A percentile compares a stretch with the other conserved stretches of the same genome.
These are phyloP conservation scores for Mycena haematopus DNA, from an alignment of 768 basidiomycete genomes.

Conservation along the genomic window DNA sequence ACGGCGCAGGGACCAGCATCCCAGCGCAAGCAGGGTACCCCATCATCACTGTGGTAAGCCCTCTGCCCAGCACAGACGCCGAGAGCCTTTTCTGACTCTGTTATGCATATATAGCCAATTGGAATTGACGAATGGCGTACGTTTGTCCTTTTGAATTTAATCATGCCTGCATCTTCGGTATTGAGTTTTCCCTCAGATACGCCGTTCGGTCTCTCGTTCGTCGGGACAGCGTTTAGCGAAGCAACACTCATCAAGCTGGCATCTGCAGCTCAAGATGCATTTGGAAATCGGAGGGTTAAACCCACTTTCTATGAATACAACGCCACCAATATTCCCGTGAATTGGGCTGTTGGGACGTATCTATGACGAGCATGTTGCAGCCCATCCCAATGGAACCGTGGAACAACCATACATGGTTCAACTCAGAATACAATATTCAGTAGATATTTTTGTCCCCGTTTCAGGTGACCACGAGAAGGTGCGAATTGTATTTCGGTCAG, in stretches of 20 bases:
- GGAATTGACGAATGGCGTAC: constrained; percentile 43
- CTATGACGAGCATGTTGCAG: not conserved
- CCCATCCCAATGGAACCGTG: no score
- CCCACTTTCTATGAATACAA: constrained; percentile 30
- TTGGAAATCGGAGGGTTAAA: constrained; percentile 27
- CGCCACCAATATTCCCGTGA: constrained; percentile 31
- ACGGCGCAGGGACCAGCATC: constrained; percentile 33
- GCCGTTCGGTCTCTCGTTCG: constrained; percentile 52
- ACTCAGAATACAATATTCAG: no score
- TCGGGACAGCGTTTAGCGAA: constrained; percentile 53
- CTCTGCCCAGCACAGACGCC: not conserved
- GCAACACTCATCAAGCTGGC: constrained; percentile 48
- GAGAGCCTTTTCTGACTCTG: not conserved
- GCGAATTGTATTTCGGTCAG: no score
- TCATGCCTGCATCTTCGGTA: constrained; percentile 23
- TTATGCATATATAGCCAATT: constrained; percentile 13
- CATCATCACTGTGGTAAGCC: constrained; percentile 47
- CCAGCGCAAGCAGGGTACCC: constrained; percentile 54
- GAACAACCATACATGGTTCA: no score
- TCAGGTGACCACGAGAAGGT: no score
- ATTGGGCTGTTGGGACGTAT: constrained; percentile 28
- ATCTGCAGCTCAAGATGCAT: constrained; percentile 52
- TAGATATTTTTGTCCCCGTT: no score
- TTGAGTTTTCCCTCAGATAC: constrained; percentile 39
- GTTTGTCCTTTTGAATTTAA: constrained; percentile 34